Evolutionary conservation across 495 filamentous ascomycete genomes (phyloP), one percentile per base, ranked within the genome.

Genomic region (Xylaria acuta): DNA sequence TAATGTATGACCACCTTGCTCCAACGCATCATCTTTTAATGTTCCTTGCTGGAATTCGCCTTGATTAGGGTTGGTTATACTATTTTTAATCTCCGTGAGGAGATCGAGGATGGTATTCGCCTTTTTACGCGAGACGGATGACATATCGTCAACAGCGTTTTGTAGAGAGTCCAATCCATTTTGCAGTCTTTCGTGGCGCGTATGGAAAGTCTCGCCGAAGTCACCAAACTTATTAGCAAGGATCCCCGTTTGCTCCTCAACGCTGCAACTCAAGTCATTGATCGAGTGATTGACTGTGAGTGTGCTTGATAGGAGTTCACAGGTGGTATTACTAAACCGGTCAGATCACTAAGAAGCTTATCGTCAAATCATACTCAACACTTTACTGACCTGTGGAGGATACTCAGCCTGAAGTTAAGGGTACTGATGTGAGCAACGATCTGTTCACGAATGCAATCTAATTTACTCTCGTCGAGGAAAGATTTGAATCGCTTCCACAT

Each of bases 401-500:
- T n/a, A 49, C 45, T 49, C 47, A 51, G 7, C 9, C 47, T 51
- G 3, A 51, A 51, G 20, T 51, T 51, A n/a, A 51, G 47, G 8
- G n/a, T 51, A 25, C 2, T 51, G 25, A 51, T n/a, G 47, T 51
- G 47, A 11, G 47, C 9, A 25, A 51, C 9, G n/a, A 51, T 25
- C 47, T 58, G 53, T 14, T 58, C 53, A 58, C 27, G 14, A 32
- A 58, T 58, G 12, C 14, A 20, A 32, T 58, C 53, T 58, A 58
- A 32, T 20, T 58, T 30, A 14, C 16, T 32, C 53, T 58, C 27
- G 16, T 18, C 12, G 6, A 58, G 53, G 27, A 58, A 58, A 32
- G 53, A 30, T 32, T 32, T 30, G 7, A 58, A 32, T 30, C 53
- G 53, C 53, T 58, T 58, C 53, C 53, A 58, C 53, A 58, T 27